phyloP scores from a whole-genome alignment of 73 alveolate species.

The Blepharisma japonicum region DNA sequence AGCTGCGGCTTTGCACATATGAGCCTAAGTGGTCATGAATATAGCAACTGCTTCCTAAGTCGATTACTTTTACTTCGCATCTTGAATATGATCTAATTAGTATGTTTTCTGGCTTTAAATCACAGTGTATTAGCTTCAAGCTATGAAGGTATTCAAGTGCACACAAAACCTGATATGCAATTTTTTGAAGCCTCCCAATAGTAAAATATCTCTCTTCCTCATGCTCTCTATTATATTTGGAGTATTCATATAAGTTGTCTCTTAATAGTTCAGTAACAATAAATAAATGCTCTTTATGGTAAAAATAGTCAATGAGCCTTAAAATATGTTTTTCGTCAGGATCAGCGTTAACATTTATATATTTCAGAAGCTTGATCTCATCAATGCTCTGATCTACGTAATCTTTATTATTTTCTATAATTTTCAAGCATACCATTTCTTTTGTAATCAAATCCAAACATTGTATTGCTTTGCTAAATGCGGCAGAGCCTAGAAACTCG shows the following conservation, averaged over 20 bases:
- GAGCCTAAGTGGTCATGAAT: slow-evolving; percentile 93
- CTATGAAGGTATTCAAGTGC: slow-evolving; percentile 87
- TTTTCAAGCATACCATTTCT: slow-evolving; percentile 97
- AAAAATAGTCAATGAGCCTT: slow-evolving; percentile 87
- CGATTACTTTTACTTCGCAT: slow-evolving; percentile 91
- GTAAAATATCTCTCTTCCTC: slow-evolving; percentile 94
- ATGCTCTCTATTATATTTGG: slow-evolving; percentile 91
- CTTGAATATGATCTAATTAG: slow-evolving; percentile 82
- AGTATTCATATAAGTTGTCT: slow-evolving; percentile 98
- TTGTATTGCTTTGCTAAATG: slow-evolving; percentile 85
- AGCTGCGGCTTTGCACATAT: slow-evolving; percentile 93
- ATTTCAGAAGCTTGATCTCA: slow-evolving; percentile 97
- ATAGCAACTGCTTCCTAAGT: slow-evolving; percentile 95
- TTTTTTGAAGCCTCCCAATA: slow-evolving; percentile 83
- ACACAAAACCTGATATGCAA: slow-evolving; percentile 81
- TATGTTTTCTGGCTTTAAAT: slow-evolving; percentile 97
- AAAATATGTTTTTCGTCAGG: slow-evolving; percentile 86
- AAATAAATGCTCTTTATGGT: slow-evolving; percentile 96
- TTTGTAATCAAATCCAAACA: slow-evolving; percentile 94
- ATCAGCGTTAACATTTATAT: slow-evolving; percentile 93
- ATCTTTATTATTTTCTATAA: slow-evolving; percentile 98
- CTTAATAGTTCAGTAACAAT: slow-evolving; percentile 97
- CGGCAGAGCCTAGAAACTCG: slow-evolving; percentile 99
- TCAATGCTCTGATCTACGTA: slow-evolving; percentile 97
- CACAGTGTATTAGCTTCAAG: slow-evolving; percentile 91